Percentiles rank a stretch among this genome's conserved stretches.
Evolutionary conservation across 768 basidiomycete species (phyloP).

Genomic region (Cantharellus cinnabarinus): DNA sequence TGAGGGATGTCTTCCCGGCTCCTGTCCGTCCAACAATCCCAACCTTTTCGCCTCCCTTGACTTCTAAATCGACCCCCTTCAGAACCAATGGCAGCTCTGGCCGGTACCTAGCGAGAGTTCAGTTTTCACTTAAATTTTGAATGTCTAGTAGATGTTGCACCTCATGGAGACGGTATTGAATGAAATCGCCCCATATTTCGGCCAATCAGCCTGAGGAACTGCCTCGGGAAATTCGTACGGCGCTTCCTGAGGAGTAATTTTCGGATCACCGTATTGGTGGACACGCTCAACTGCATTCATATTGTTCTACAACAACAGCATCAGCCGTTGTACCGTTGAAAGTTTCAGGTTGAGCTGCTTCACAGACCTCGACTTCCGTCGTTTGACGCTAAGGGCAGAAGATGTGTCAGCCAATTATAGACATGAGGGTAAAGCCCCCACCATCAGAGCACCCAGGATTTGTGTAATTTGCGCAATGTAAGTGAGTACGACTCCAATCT

Average conservation of each 20-base stretch:
- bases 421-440: neutral
- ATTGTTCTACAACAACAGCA: conserved; percentile 25
- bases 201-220: conserved; percentile 13
- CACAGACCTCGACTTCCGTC: conserved; percentile 41
- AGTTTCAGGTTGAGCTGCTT: neutral
- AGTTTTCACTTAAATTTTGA: neutral
- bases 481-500: conserved; percentile 53
- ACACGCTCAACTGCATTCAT: conserved; percentile 46
- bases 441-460: conserved; percentile 31
- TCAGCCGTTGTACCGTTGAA: neutral
- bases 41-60: conserved; percentile 42
- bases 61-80: conserved; percentile 34
- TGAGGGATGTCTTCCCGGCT: conserved; percentile 6
- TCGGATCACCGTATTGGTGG: conserved; percentile 31
- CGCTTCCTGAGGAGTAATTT: conserved; percentile 40
- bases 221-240: conserved; percentile 44
- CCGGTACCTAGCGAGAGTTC: conserved; percentile 23
- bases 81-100: conserved; percentile 44
- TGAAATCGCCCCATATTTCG: neutral
- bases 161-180: neutral
- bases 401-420: neutral
- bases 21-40: conserved; percentile 16
- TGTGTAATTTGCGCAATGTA: conserved; percentile 36
- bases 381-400: conserved; percentile 21
- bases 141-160: conserved; percentile 2